These are phyloP conservation scores for Leccinum obscurum DNA, from an alignment of 768 basidiomycete genomes.

Conservation along the genomic window DNA sequence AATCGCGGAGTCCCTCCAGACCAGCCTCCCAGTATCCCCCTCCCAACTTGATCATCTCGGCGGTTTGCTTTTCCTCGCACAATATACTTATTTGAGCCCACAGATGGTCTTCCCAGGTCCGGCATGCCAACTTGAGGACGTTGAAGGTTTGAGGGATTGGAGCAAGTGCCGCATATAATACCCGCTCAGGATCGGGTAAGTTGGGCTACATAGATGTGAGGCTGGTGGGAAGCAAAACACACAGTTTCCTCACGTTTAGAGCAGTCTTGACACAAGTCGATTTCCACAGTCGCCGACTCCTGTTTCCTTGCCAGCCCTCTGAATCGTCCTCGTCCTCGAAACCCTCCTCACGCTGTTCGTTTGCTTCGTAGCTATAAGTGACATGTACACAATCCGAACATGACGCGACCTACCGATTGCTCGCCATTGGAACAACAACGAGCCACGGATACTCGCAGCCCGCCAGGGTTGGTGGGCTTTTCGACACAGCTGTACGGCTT, in stretches of 20 bases:
- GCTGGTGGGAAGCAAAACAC: not conserved
- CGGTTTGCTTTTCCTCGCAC: constrained; percentile 78
- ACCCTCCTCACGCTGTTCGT: constrained; percentile 49
- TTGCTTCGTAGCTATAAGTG: constrained; percentile 43
- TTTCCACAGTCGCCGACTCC: constrained; percentile 83
- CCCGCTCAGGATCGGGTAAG: constrained; percentile 74
- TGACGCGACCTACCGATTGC: constrained; percentile 55
- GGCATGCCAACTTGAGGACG: constrained; percentile 70
- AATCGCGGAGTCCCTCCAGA: constrained; percentile 44
- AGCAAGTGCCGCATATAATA: constrained; percentile 82
- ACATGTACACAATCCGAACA: constrained; percentile 7
- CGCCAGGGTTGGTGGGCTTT: constrained; percentile 90
- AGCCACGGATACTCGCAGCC: constrained; percentile 85
- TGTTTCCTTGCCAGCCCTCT: constrained; percentile 72
- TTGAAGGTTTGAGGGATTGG: constrained; percentile 67
- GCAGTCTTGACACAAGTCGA: constrained; percentile 78
- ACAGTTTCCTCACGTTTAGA: constrained; percentile 51
- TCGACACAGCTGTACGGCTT: constrained; percentile 80
- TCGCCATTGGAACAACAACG: constrained; percentile 73
- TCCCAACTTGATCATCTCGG: constrained; percentile 60
- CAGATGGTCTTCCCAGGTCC: constrained; percentile 93
- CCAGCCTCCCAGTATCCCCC: constrained; percentile 84
- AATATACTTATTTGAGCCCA: constrained; percentile 87
- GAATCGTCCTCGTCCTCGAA: constrained; percentile 43
- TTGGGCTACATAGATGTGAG: constrained; percentile 39